Conservation (phyloP, 2,329 filamentous ascomycete species). For the Penicillium sp. region DNA sequence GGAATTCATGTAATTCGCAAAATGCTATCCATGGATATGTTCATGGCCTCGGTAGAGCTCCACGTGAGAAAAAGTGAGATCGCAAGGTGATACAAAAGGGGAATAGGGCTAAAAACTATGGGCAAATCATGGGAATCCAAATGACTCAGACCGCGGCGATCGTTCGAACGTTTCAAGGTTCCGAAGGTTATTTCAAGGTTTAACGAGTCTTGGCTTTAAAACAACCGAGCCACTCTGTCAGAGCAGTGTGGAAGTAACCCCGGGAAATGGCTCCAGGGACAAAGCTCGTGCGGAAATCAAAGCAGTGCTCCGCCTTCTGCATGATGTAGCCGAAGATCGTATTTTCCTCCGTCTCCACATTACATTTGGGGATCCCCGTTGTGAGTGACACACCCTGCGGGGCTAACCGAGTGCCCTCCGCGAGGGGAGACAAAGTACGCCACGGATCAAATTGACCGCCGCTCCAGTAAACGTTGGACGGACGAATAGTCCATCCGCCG, state of each 20-base stretch:
- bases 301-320: slow-evolving; percentile 49
- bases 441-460: slow-evolving; percentile 55
- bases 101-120: not conserved
- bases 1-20: not conserved
- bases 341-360: slow-evolving; percentile 33
- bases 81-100: slow-evolving; percentile 7
- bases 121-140: not conserved
- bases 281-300: slow-evolving; percentile 46
- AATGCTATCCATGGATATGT: not conserved
- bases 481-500: slow-evolving; percentile 54
- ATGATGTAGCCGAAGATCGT: slow-evolving; percentile 53
- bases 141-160: not conserved
- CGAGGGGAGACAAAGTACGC: slow-evolving; percentile 49
- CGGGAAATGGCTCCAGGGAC: slow-evolving; percentile 36
- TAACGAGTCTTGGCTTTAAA: slow-evolving; percentile 18
- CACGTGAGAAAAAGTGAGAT: slow-evolving; percentile 8
- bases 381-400: slow-evolving; percentile 41
- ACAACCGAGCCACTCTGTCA: slow-evolving; percentile 51
- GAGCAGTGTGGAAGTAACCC: slow-evolving; percentile 42
- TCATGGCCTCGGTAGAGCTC: not conserved
- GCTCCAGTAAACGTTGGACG: slow-evolving; percentile 54
- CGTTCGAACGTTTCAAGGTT: not conserved
- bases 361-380: slow-evolving; percentile 47
- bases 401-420: slow-evolving; percentile 39
- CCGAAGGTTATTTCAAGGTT: not conserved